Percentiles rank a stretch among this genome's conserved stretches.
These are phyloP conservation scores for Calonectria pauciramosa DNA, from an alignment of 2,329 filamentous ascomycete species.

Conservation along the genomic window DNA sequence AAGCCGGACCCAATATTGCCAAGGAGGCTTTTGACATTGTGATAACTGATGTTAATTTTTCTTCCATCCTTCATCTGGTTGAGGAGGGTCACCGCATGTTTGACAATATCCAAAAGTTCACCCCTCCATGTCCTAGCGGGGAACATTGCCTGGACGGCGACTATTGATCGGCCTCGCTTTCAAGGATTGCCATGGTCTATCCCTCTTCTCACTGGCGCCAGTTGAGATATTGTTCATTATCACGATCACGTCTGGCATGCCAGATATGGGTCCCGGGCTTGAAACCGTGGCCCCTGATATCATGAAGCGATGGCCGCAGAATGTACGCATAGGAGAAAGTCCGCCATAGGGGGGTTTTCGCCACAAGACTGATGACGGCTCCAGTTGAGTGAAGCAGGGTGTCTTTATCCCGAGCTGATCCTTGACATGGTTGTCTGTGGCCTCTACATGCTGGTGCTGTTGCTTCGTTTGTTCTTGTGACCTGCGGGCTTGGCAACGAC, in stretches of 20 bases:
- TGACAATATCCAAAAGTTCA: constrained; percentile 82
- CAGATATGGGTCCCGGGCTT: constrained; percentile 82
- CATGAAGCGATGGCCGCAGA: constrained; percentile 77
- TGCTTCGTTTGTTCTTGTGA: constrained; percentile 64
- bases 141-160: constrained; percentile 78
- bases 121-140: constrained; percentile 75
- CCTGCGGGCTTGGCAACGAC: constrained; percentile 64
- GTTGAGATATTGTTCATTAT: constrained; percentile 86
- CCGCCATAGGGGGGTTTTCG: neutral
- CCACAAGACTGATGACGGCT: neutral
- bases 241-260: constrained; percentile 81
- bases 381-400: constrained; percentile 59
- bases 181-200: constrained; percentile 73
- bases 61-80: constrained; percentile 78
- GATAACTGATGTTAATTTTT: constrained; percentile 80
- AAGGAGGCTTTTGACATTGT: constrained; percentile 79
- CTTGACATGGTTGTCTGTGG: constrained; percentile 77
- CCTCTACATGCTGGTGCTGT: constrained; percentile 75
- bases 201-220: constrained; percentile 79
- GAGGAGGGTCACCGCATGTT: constrained; percentile 80
- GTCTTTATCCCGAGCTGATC: constrained; percentile 75
- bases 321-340: constrained; percentile 53
- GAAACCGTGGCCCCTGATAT: constrained; percentile 78
- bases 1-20: constrained; percentile 77
- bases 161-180: constrained; percentile 79